Evolutionary conservation across 768 basidiomycete genomes (phyloP), one percentile per base, ranked within the genome.

Genomic region (Russula earlei): DNA sequence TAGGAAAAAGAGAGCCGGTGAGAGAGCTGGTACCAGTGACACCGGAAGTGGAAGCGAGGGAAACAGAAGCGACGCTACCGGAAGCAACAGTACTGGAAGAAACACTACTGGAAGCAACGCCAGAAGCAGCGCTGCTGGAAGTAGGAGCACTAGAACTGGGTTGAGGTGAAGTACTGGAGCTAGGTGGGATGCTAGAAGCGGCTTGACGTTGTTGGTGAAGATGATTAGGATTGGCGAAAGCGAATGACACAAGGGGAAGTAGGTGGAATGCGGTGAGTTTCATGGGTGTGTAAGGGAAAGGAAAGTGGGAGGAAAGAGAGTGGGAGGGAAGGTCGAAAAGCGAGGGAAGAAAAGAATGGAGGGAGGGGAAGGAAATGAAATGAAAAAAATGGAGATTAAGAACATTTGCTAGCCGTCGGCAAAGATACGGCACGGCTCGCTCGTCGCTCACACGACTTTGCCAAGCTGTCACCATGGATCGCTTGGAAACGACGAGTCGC

Each of bases 201-300:
- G 56, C 43, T 14, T 61, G 24, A 19, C 68, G 69, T 34, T 68
- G 69, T 10, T 59, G 54, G n/a, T 46, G 46, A 15, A 54, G 57
- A 37, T 36, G 55, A 15, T n/a, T 15, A 17, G 42, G 63, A 62
- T 75, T 70, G 31, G 74, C 77, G 41, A 71, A 70, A 60, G 71
- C 75, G 54, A 76, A 62, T 62, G 66, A 61, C 52, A 67, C 48
- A 41, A 65, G 60, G 29, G 64, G 57, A 53, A 74, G 64, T 49
- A 71, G 56, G 59, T 65, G 59, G 58, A 68, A 60, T 6, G 58
- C 25, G 51, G 62, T 41, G 47, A 66, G 49, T 66, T 65, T 71
- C 69, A 71, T 71, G 58, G 43, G 19, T 37, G 40, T 40, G 54
- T 36, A 9, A 6, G 27, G 34, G 48, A 14, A 55, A 50, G 22